Conservation (phyloP, 495 filamentous ascomycete species). For the Talaromyces stipitatus region DNA sequence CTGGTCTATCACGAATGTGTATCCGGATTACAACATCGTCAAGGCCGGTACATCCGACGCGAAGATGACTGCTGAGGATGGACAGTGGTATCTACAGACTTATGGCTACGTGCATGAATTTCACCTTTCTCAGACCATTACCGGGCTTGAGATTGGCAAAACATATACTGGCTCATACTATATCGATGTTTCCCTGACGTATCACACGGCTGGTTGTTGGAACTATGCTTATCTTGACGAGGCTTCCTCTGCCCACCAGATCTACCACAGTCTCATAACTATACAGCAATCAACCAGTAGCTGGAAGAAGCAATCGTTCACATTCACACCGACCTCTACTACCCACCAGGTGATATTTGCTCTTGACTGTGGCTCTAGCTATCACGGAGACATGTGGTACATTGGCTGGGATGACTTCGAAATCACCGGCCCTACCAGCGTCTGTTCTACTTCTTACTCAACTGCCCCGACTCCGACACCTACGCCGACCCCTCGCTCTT, state of each 20-base stretch:
- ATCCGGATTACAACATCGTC: background rate
- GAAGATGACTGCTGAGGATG: background rate
- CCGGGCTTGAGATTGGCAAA: background rate
- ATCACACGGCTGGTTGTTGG: background rate
- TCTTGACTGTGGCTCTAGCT: background rate
- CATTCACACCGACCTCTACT: background rate
- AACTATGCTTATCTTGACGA: background rate
- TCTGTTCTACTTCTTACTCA: slow-evolving; percentile 1
- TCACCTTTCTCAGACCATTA: slow-evolving; percentile 1
- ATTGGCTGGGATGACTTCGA: slow-evolving; percentile 4
- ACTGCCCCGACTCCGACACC: background rate
- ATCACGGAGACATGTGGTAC: background rate
- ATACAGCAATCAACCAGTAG: background rate
- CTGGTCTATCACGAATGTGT: background rate
- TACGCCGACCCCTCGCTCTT: background rate
- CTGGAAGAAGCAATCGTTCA: background rate
- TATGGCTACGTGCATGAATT: background rate
- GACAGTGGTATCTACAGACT: background rate
- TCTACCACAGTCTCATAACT: background rate
- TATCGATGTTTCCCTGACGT: background rate
- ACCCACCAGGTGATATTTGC: background rate
- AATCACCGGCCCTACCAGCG: background rate
- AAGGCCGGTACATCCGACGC: background rate
- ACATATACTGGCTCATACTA: slow-evolving; percentile 1
- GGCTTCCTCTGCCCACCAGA: background rate